Conservation (phyloP, 345 rosid species). For the Populus simonii region DNA sequence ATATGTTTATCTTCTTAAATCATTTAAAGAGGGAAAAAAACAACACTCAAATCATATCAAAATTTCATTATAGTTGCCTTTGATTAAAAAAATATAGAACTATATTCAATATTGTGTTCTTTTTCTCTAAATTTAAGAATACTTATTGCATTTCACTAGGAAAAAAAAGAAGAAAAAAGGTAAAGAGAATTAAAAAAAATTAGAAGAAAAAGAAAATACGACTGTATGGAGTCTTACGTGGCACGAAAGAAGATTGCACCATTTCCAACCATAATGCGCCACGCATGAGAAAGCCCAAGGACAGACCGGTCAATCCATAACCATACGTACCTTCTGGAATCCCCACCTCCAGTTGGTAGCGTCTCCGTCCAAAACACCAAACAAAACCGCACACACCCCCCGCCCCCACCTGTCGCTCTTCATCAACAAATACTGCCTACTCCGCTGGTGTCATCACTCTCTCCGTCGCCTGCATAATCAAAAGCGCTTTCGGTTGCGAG, state of each 20-base stretch:
- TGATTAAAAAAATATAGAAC: no score
- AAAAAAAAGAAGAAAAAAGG: no score
- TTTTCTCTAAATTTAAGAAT: no score
- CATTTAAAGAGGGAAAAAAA: no score
- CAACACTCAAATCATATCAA: no score
- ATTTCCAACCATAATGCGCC: not conserved
- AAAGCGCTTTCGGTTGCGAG: not conserved
- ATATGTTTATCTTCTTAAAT: no score
- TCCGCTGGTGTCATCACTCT: not conserved
- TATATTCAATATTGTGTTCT: no score
- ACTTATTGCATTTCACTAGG: no score
- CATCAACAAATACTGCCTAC: not conserved
- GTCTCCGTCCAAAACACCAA: not conserved
- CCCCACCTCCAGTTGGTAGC: not conserved
- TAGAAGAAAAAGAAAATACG: no score
- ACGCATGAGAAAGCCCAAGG: not conserved
- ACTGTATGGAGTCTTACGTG: no score
- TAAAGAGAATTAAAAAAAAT: no score
- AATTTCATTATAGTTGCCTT: no score
- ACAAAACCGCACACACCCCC: not conserved
- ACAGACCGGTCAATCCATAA: not conserved
- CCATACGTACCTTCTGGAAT: constrained; percentile 8
- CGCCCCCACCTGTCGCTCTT: not conserved
- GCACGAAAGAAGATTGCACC: not conserved
- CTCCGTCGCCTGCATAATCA: not conserved